Conservation (phyloP, 2,329 filamentous ascomycete genomes). For the Lecanicillium sp. region DNA sequence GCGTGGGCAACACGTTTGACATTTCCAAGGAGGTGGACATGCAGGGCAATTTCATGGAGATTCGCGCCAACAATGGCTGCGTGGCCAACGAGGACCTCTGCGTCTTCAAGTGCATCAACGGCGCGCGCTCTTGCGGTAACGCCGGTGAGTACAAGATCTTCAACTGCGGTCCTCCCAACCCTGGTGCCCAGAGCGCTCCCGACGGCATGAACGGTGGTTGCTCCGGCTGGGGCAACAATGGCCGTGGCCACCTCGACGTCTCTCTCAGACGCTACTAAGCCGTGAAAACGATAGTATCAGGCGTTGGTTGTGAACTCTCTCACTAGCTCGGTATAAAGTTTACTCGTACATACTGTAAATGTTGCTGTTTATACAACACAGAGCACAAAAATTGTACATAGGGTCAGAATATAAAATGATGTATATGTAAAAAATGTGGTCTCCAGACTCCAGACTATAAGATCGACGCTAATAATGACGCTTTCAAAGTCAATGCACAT, state of each 20-base stretch:
- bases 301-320: too few relatives aligned
- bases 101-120: background rate
- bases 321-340: too few relatives aligned
- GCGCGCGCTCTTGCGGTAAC: background rate
- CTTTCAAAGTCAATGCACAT: too few relatives aligned
- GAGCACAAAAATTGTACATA: too few relatives aligned
- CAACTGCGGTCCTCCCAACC: background rate
- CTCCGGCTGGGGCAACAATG: background rate
- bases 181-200: background rate
- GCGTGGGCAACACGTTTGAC: background rate
- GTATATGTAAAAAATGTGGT: too few relatives aligned
- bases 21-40: background rate
- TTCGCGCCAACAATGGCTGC: background rate
- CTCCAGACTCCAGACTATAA: too few relatives aligned
- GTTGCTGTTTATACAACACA: too few relatives aligned
- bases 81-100: background rate
- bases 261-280: background rate
- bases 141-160: background rate
- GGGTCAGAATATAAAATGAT: too few relatives aligned
- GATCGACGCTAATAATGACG: too few relatives aligned
- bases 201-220: background rate
- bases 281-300: too few relatives aligned
- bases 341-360: too few relatives aligned
- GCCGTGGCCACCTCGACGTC: constrained; percentile 1
- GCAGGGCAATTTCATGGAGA: constrained; percentile 1